Conservation (phyloP, 805 yeast genomes). For the Pichia exigua region DNA sequence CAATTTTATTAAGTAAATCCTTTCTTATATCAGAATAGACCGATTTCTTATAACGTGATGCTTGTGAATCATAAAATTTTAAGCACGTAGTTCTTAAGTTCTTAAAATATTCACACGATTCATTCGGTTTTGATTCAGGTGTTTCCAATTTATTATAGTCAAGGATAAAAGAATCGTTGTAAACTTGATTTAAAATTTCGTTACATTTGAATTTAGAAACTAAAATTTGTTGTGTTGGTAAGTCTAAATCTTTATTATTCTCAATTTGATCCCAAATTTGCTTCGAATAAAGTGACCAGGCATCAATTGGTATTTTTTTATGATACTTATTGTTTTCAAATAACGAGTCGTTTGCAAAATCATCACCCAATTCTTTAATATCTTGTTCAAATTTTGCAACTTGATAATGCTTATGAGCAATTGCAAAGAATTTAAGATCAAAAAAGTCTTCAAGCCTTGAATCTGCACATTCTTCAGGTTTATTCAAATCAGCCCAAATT, state of each 20-base stretch:
- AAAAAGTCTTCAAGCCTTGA: conserved; percentile 66
- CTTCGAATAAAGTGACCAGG: conserved; percentile 88
- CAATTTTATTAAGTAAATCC: conserved; percentile 41
- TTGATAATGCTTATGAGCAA: conserved; percentile 81
- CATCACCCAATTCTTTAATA: conserved; percentile 55
- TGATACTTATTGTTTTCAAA: conserved; percentile 68
- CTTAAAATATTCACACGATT: conserved; percentile 36
- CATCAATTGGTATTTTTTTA: conserved; percentile 85
- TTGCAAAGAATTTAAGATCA: conserved; percentile 71
- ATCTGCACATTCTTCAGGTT: conserved; percentile 57
- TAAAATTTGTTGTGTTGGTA: conserved; percentile 92
- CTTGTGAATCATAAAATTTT: conserved; percentile 54
- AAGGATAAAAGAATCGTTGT: conserved; percentile 22
- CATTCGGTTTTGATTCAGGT: conserved; percentile 13
- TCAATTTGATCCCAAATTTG: conserved; percentile 94
- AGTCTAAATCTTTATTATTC: conserved; percentile 83
- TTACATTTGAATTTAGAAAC: conserved; percentile 94
- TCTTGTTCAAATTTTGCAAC: conserved; percentile 59
- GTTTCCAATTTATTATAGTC: conserved; percentile 23
- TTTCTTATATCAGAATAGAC: conserved; percentile 62
- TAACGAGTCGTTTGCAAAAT: conserved; percentile 36
- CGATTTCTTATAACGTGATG: conserved; percentile 61
- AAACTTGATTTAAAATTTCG: conserved; percentile 60
- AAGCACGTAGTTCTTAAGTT: conserved; percentile 41
- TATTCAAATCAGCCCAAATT: conserved; percentile 72